Evolutionary conservation across 495 filamentous ascomycete genomes (phyloP).

Genomic region (Penicillium cinerascens): DNA sequence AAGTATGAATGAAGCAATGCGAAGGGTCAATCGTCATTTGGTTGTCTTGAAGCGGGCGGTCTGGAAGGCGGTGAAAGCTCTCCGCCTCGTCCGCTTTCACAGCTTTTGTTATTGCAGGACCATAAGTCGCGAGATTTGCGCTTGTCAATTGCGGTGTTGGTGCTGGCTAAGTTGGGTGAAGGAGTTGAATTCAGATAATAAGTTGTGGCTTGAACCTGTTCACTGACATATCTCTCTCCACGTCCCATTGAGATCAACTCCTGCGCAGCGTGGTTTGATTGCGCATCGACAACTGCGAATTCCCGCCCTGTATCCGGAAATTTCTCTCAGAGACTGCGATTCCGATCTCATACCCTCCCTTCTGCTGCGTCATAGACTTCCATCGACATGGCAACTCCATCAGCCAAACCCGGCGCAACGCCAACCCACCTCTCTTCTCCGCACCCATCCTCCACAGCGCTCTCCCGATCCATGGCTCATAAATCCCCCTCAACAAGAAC

Average conservation of each 20-base stretch:
- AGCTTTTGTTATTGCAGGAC: constrained; percentile 1
- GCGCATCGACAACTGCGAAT: constrained; percentile 10
- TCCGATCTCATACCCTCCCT: neutral
- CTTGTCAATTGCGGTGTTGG: constrained; percentile 11
- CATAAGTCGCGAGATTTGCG: constrained; percentile 3
- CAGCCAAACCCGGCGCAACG: constrained; percentile 44
- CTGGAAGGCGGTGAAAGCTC: constrained; percentile 7
- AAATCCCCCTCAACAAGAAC: constrained; percentile 46
- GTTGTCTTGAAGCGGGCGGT: constrained; percentile 21
- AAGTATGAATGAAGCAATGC: neutral
- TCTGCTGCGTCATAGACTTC: neutral
- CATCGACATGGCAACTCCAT: constrained; percentile 42
- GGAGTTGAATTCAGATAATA: neutral
- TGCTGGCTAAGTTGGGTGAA: constrained; percentile 4
- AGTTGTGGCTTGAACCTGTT: neutral
- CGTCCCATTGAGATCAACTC: neutral
- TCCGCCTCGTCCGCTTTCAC: neutral
- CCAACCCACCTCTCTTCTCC: constrained; percentile 48
- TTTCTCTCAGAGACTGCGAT: constrained; percentile 2
- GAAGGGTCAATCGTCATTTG: constrained; percentile 6
- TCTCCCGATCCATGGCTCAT: constrained; percentile 39
- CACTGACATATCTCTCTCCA: neutral
- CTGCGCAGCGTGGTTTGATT: neutral
- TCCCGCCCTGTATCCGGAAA: neutral
- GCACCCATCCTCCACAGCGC: constrained; percentile 36